Evolutionary conservation across 2,329 filamentous ascomycete species (phyloP), one percentile per base, ranked within the genome.

Genomic region (Hortaea sp.): DNA sequence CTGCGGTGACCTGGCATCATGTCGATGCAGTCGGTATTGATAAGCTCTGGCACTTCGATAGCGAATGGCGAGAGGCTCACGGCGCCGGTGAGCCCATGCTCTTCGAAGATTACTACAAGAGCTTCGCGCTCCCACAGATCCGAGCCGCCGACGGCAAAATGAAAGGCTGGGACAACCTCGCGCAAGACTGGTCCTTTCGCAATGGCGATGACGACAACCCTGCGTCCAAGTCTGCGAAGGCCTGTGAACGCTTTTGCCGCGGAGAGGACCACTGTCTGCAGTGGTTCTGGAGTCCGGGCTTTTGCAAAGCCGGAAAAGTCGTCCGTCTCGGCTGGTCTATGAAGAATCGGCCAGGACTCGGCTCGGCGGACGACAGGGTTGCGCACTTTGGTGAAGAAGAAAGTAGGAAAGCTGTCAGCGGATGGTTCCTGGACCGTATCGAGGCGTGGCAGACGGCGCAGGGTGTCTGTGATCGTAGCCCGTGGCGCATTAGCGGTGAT

Each of bases 1-100:
- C 69, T 4, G 61, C 66, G n/a, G 56, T 73, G 6, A 67, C 64
- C 7, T 62, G 55, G 55, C 63, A 66, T 44, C 63, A 66, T 43
- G 62, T 65, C 34, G 52, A 39, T 7, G 39, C 49, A 10, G 29
- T 43, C 13, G 50, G 61, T 44, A 55, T 64, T 5, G 59, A 61
- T 44, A 31, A 47, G 6, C 46, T 60, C 48, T 65, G 61, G 60
- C 57, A 60, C 28, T 64, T 63, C 43, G 57, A 63, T 35, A 47
- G 50, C 9, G 45, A 56, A n/a, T 65, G 62, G 62, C 61, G 59
- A 2, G 39, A 49, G 4, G 46, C 53, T 5, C 52, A 65, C 31
- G 63, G 64, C 34, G 63, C 57, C 56, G 48, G 58, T 4, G 56
- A 49, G 28, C 63, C 65, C 3, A 66, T 63, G 31, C 47, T 65